Conservation (phyloP, 192 early-diverging fungal genomes). For the Chytriomyces sp. region DNA sequence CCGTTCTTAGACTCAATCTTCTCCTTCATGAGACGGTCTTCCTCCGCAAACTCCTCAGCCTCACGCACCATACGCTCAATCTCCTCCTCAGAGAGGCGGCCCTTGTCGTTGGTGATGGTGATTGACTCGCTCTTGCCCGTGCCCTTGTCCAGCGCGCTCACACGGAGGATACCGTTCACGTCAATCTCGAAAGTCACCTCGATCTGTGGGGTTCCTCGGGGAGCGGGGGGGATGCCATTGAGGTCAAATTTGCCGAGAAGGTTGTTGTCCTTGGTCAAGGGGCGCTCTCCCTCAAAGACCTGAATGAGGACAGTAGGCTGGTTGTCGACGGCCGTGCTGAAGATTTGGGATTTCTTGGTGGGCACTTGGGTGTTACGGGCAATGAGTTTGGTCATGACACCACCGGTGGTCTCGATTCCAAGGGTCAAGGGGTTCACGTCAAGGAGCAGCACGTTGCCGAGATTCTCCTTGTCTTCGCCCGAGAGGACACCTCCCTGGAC, state of each 20-base stretch:
- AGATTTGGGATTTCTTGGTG: slow-evolving; percentile 98
- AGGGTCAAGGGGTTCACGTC: slow-evolving; percentile 97
- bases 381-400: slow-evolving; percentile 96
- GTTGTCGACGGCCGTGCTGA: slow-evolving; percentile 97
- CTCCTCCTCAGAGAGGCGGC: slow-evolving; percentile 89
- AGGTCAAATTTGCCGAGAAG: slow-evolving; percentile 96
- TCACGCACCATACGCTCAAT: slow-evolving; percentile 97
- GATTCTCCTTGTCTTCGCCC: slow-evolving; percentile 62
- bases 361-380: slow-evolving; percentile 91
- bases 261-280: slow-evolving; percentile 99
- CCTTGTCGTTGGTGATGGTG: slow-evolving; percentile 98
- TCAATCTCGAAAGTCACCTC: slow-evolving; percentile 97
- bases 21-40: slow-evolving; percentile 82
- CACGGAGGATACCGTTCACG: slow-evolving; percentile 91
- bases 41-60: slow-evolving; percentile 91
- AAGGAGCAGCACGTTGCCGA: slow-evolving; percentile 73
- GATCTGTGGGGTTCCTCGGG: slow-evolving; percentile 95
- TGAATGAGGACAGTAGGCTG: slow-evolving; percentile 95
- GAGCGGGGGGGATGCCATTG: slow-evolving; percentile 89
- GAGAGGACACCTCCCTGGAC: slow-evolving; percentile 83
- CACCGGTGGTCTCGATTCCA: slow-evolving; percentile 97
- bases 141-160: slow-evolving; percentile 92
- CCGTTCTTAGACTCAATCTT: slow-evolving; percentile 86
- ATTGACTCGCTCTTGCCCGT: slow-evolving; percentile 96
- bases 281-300: slow-evolving; percentile 95